Percentiles rank a stretch among this genome's conserved stretches.
Evolutionary conservation across 2,329 filamentous ascomycete species (phyloP).

Genomic region (Penicillium sumatraense): DNA sequence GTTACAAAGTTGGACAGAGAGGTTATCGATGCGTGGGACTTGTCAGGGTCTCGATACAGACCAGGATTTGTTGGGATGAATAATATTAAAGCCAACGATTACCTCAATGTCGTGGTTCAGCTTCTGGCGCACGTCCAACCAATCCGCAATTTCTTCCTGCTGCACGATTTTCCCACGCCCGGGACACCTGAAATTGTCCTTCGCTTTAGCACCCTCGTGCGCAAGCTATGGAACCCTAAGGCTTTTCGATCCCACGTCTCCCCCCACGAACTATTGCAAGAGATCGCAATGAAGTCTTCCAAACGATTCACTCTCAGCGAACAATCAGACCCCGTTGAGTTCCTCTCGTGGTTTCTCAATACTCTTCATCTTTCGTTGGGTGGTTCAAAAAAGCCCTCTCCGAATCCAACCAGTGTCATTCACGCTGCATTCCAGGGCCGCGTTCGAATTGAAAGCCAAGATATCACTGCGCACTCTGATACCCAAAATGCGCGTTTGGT

Average conservation of each 20-base stretch:
- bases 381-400: conserved; percentile 83
- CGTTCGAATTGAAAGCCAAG: conserved; percentile 89
- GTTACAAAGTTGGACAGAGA: conserved; percentile 77
- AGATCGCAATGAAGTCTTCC: conserved; percentile 85
- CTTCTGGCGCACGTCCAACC: conserved; percentile 87
- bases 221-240: conserved; percentile 97
- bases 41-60: conserved; percentile 81
- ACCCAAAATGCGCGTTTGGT: conserved; percentile 78
- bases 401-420: conserved; percentile 69
- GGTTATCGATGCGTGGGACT: conserved; percentile 68
- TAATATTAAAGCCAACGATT: conserved; percentile 99
- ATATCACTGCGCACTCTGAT: conserved; percentile 89
- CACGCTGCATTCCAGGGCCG: conserved; percentile 93
- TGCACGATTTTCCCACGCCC: conserved; percentile 73
- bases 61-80: conserved; percentile 97
- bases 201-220: conserved; percentile 84
- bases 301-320: conserved; percentile 90
- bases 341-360: conserved; percentile 97
- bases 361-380: conserved; percentile 90
- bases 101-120: conserved; percentile 93
- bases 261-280: conserved; percentile 94
- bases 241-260: conserved; percentile 97
- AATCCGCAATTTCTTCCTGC: conserved; percentile 86
- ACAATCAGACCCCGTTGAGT: conserved; percentile 95
- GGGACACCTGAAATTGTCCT: conserved; percentile 78